Evolutionary conservation across 345 rosid species (phyloP).

Genomic region (Melaleuca quinquenervia): DNA sequence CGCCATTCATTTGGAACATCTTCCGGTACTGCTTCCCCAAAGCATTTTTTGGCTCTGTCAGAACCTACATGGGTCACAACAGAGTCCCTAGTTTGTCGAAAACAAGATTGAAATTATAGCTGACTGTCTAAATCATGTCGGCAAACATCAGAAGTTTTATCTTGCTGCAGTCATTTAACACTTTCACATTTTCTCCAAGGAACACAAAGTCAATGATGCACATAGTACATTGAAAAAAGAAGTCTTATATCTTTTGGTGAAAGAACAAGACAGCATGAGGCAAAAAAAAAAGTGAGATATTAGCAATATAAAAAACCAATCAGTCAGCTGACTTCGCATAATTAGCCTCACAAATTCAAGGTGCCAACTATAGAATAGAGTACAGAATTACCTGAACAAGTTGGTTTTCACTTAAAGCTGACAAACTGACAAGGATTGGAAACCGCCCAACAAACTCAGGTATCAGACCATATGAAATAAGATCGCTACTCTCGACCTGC

Average conservation of each 20-base stretch:
- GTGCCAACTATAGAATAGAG: not conserved
- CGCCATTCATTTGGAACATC: conserved; percentile 89
- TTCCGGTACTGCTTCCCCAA: conserved; percentile 92
- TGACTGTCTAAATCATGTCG: not conserved
- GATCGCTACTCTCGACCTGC: conserved; percentile 97
- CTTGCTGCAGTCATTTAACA: not conserved
- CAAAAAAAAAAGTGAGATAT: not conserved
- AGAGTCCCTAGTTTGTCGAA: not conserved
- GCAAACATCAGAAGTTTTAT: not conserved
- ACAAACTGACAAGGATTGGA: conserved; percentile 90
- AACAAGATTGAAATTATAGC: not conserved
- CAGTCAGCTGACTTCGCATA: not conserved
- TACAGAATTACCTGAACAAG: conserved; percentile 75
- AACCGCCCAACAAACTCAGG: conserved; percentile 99
- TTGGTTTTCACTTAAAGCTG: conserved; percentile 88
- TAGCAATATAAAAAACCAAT: not conserved
- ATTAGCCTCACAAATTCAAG: not conserved
- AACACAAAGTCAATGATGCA: not conserved
- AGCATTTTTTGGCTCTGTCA: conserved; percentile 94
- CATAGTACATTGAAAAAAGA: not conserved
- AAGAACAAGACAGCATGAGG: not conserved
- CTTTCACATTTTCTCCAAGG: not conserved
- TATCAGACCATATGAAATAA: conserved; percentile 86
- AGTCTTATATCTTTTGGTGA: not conserved
- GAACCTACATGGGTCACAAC: conserved; percentile 31